phyloP scores from a whole-genome alignment of 176 grass and related monocot species.

The Olyra latifolia region DNA sequence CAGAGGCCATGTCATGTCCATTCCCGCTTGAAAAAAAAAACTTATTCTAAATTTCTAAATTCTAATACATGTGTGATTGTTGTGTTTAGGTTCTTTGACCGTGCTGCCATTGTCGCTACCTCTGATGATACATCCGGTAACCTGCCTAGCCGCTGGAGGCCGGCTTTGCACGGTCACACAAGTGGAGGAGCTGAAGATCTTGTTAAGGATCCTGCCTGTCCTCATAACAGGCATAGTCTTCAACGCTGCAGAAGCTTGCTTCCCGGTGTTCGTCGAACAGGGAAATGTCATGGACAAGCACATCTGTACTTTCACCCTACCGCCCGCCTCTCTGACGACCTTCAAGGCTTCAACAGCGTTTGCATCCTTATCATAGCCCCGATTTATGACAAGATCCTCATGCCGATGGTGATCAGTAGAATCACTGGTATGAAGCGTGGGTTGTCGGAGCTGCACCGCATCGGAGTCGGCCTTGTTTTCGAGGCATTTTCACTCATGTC shows the following conservation, averaged over 20 bases:
- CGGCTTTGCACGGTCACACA: slow-evolving; percentile 52
- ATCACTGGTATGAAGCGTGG: slow-evolving; percentile 44
- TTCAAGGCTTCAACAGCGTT: slow-evolving; percentile 43
- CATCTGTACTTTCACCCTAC: slow-evolving; percentile 13
- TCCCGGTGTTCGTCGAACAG: slow-evolving; percentile 50
- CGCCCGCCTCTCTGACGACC: slow-evolving; percentile 46
- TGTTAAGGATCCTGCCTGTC: slow-evolving; percentile 23
- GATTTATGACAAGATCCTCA: slow-evolving; percentile 26
- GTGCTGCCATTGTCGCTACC: slow-evolving; percentile 44
- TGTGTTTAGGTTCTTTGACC: slow-evolving; percentile 44
- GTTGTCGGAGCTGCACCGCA: slow-evolving; percentile 40
- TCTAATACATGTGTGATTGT: neutral
- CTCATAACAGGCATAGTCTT: slow-evolving; percentile 16
- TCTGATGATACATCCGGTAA: neutral
- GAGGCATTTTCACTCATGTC: slow-evolving; percentile 1
- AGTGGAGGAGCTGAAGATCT: slow-evolving; percentile 60
- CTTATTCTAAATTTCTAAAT: neutral
- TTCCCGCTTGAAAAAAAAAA: neutral
- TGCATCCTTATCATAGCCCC: slow-evolving; percentile 36
- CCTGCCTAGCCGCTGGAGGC: slow-evolving; percentile 17
- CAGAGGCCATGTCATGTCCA: too few species aligned
- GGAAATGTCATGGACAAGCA: slow-evolving; percentile 44
- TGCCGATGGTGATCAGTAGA: slow-evolving; percentile 31
- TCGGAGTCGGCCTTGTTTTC: slow-evolving; percentile 29
- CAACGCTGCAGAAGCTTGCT: slow-evolving; percentile 19